Evolutionary conservation across 345 rosid genomes (phyloP).

Genomic region (Raphanus sativus): DNA sequence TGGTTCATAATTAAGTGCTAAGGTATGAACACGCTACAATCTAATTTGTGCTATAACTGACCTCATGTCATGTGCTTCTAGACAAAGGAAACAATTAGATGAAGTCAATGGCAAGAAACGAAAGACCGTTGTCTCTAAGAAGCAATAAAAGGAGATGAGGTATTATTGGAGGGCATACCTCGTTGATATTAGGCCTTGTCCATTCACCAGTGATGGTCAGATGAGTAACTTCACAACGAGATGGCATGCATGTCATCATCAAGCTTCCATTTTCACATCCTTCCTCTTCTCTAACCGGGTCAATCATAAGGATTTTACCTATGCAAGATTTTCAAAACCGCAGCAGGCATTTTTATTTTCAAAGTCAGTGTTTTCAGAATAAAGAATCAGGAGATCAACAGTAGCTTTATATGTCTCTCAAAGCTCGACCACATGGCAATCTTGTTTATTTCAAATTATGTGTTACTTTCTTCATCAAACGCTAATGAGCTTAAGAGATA

Average conservation of each 20-base stretch:
- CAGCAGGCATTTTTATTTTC: slow-evolving; percentile 13
- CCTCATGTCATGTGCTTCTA: slow-evolving; percentile 1
- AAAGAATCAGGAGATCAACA: background rate
- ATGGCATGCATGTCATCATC: slow-evolving; percentile 83
- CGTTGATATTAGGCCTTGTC: slow-evolving; percentile 71
- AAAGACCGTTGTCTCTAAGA: no score
- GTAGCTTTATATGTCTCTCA: background rate
- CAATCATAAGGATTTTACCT: slow-evolving; percentile 73
- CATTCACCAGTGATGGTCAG: slow-evolving; percentile 80
- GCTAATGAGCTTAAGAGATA: background rate
- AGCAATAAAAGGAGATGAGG: background rate
- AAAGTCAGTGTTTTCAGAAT: slow-evolving; percentile 9
- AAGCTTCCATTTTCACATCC: slow-evolving; percentile 85
- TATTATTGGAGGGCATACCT: no score
- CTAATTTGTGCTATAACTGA: background rate
- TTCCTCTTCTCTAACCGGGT: slow-evolving; percentile 83
- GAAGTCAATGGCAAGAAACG: no score
- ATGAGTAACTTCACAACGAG: slow-evolving; percentile 84
- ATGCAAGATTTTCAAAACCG: slow-evolving; percentile 59
- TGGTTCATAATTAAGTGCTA: background rate
- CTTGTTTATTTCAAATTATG: background rate
- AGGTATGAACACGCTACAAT: background rate
- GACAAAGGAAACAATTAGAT: no score
- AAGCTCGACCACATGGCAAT: background rate
- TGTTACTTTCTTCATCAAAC: slow-evolving; percentile 7